Evolutionary conservation across 148 eudicot species (phyloP), one percentile per base, ranked within the genome.

Genomic region (Nepenthes gracilis): DNA sequence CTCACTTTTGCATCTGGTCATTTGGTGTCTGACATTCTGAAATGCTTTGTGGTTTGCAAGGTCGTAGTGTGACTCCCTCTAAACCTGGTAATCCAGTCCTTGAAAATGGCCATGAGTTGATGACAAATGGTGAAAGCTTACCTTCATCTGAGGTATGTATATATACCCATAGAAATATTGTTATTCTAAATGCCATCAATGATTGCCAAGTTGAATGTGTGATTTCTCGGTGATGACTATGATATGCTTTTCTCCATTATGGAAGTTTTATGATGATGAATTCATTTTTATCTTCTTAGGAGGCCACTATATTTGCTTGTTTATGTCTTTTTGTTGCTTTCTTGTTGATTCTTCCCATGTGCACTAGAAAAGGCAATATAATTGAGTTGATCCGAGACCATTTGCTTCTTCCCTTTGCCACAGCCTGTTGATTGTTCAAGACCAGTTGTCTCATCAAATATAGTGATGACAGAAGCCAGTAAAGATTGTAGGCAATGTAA

Each of bases 391-490:
- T 23, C 23, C 23, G 0, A 23, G 23, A 23, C 23, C 23, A 4
- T 40, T 40, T 40, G 45, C 43, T 49, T 40, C 40, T 58, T 45
- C 34, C 69, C 32, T 71, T n/a, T 40, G 49, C 58, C 67, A 59
- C 77, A 85, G 96, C 78, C 63, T 74, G 72, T 61, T 72, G 81
- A 72, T 73, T 67, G 71, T 70, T 47, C 68, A 49, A 80, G 64
- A 65, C 73, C 65, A 55, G 67, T 64, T 57, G 52, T 72, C 58
- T 74, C 79, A 48, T 75, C 74, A 6, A 70, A 66, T 72, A 75
- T 76, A 36, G 65, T 47, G 47, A 23, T 66, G 51, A 55, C 74
- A 63, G 80, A 66, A 70, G 75, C 64, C 70, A 61, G 36, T 40
- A 64, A 62, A 57, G 71, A 61, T 60, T 67, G 58, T 38, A 70